Evolutionary conservation across 2,329 filamentous ascomycete genomes (phyloP).

Genomic region (Fusarium solani-melongenae): DNA sequence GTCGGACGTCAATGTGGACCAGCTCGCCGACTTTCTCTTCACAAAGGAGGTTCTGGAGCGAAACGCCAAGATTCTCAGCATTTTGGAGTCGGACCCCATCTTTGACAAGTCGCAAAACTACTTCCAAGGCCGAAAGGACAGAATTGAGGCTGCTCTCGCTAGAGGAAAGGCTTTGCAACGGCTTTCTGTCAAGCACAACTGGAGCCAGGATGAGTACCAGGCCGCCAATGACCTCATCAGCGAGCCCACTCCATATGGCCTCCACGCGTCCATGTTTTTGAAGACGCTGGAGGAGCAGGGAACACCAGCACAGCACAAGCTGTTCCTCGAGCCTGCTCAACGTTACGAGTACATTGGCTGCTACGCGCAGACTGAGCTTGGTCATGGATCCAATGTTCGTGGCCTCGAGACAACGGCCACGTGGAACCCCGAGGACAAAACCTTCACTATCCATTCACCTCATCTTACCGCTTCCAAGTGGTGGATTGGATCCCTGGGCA

Average conservation of each 20-base stretch:
- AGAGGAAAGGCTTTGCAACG: conserved; percentile 77
- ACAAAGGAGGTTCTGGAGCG: conserved; percentile 72
- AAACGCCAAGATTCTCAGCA: conserved; percentile 68
- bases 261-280: conserved; percentile 68
- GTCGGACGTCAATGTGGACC: conserved; percentile 74
- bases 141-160: conserved; percentile 76
- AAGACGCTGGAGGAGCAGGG: conserved; percentile 76
- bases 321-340: conserved; percentile 75
- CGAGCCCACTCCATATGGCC: conserved; percentile 78
- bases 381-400: conserved; percentile 81
- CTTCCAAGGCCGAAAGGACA: conserved; percentile 75
- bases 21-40: conserved; percentile 76
- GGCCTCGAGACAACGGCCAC: conserved; percentile 79
- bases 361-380: conserved; percentile 84
- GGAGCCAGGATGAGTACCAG: conserved; percentile 72
- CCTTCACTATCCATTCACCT: conserved; percentile 79
- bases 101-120: conserved; percentile 86
- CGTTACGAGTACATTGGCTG: conserved; percentile 81
- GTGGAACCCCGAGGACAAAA: conserved; percentile 79
- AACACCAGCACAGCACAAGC: conserved; percentile 77
- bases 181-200: conserved; percentile 74
- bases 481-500: conserved; percentile 85
- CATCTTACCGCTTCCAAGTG: conserved; percentile 81
- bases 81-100: conserved; percentile 74
- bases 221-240: conserved; percentile 76